A percentile compares a stretch with the other conserved stretches of the same genome.
Evolutionary conservation across 306 rosid species (phyloP).

Genomic region (Prunus mira): DNA sequence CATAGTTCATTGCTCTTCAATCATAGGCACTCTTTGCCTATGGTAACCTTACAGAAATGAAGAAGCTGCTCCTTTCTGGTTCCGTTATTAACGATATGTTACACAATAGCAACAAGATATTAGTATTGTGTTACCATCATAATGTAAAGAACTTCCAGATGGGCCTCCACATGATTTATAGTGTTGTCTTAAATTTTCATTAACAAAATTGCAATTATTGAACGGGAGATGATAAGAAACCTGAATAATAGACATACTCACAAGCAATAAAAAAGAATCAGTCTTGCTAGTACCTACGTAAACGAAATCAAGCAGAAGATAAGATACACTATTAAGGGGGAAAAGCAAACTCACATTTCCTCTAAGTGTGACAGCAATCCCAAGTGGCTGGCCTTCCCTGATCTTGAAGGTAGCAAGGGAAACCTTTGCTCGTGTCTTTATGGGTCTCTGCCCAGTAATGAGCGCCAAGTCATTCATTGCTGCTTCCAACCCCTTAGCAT

Average conservation of each 20-base stretch:
- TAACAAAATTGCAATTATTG: neutral
- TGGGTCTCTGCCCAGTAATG: constrained; percentile 89
- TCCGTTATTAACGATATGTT: neutral
- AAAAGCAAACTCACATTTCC: constrained; percentile 64
- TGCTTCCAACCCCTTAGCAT: constrained; percentile 90
- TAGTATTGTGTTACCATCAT: neutral
- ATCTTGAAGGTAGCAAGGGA: constrained; percentile 91
- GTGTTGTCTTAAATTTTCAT: neutral
- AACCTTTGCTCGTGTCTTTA: constrained; percentile 83
- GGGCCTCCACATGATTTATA: neutral
- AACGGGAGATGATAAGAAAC: neutral
- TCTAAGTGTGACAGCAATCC: constrained; percentile 90
- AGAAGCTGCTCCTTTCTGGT: neutral
- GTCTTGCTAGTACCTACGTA: neutral
- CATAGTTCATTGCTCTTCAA: neutral
- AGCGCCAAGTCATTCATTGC: constrained; percentile 80
- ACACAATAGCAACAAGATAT: neutral
- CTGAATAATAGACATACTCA: neutral
- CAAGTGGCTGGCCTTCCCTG: constrained; percentile 98
- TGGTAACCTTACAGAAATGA: neutral
- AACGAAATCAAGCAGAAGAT: neutral
- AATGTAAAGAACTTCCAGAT: constrained; percentile 5
- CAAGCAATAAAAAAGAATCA: neutral
- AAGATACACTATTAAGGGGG: neutral
- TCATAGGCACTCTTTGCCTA: neutral